Base-by-base conservation (phyloP, 768 basidiomycete species). In the Tricholoma matsutake region DNA sequence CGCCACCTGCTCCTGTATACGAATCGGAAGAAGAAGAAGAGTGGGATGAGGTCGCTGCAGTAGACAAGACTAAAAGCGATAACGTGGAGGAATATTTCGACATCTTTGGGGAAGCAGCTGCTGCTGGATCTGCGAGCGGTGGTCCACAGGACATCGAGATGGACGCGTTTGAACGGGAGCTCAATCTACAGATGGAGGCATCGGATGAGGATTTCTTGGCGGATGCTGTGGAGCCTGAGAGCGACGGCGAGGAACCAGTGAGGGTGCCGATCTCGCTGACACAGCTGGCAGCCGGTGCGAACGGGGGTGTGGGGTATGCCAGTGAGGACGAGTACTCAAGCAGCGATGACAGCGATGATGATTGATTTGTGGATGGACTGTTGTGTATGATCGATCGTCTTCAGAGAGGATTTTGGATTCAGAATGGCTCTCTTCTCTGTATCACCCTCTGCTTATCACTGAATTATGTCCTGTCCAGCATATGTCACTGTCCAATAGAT, bases 301-400 rank as follows among this genome's bases (percentile, higher is more conserved):
- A 60, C 25, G 66, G 59, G 18, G 75, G 72, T 45, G 74, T 63
- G 35, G 75, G 78, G 34, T 64, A 67, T 56, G 61, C 34, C 41
- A 67, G 66, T 22, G 80, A 83, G 29, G 82, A 83, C 55, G 83
- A 81, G 41, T 82, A 79, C 59, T 79, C 79, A 16, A 80, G 81
- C 8, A 85, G 83, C 62, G 79, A 84, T 28, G 83, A 85, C 2
- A 83, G 79, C 64, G 84, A 85, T 60, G 82, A 82, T 55, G 79
- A 83, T 63, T 83, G 62, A 67, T 29, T 32, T 14, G 20, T 45
- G 4, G 43, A 9, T 20, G 16, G 18, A 45, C 43, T 18, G 41
- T 8, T 22, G 43, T 37, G 9, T 8, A 10, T 14, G 9, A 8
- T 37, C 3, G 9, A 8, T 37, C 3, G 9, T 45, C 18, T 6